Base-by-base conservation (phyloP, 345 rosid genomes). In the Pistacia vera region DNA sequence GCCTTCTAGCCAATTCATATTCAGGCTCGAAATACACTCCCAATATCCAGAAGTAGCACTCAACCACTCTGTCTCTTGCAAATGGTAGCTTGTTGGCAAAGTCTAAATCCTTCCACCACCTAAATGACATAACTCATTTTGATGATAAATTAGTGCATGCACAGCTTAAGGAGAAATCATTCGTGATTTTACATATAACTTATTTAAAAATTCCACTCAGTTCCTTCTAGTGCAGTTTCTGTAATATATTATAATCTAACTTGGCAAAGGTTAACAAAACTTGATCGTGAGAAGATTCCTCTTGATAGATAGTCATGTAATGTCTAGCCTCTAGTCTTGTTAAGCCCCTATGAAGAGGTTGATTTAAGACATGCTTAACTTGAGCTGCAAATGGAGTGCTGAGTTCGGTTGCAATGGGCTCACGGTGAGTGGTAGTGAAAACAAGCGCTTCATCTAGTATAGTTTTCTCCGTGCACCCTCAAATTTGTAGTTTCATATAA, bases 401-500 rank as follows among this genome's bases (percentile, higher is more conserved):
- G 1, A 33, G 17, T 11, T 1, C 14, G 14, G 16, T 71, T 33
- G 9, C 71, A 8, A 67, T 48, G 30, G 74, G 25, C 36, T 60
- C 66, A 8, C 84, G 79, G 20, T 75, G 54, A 5, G 76, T 25
- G 11, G 41, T 70, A 8, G 83, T 70, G 57, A 81, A 88, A 36
- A 71, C 68, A 57, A 79, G 81, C 12, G 84, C 84, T 18, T 82
- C 80, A 48, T 82, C 85, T 10, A 88, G 71, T 49, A 80, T 80
- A 2, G 49, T 58, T 66, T 86, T 22, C 92, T 28, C 76, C 82
- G 1, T 75, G 79, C 4, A 78, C 59, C 3, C 82, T 64, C 8
- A 83, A 75, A 76, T 83, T 75, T 2, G 86, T 55, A 0, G 85
- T 86, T 60, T 88, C 88, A 30, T 86, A 88, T 5, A 88, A 82